Evolutionary conservation across 2,329 filamentous ascomycete genomes (phyloP).

Genomic region (Leptodontidium sp.): DNA sequence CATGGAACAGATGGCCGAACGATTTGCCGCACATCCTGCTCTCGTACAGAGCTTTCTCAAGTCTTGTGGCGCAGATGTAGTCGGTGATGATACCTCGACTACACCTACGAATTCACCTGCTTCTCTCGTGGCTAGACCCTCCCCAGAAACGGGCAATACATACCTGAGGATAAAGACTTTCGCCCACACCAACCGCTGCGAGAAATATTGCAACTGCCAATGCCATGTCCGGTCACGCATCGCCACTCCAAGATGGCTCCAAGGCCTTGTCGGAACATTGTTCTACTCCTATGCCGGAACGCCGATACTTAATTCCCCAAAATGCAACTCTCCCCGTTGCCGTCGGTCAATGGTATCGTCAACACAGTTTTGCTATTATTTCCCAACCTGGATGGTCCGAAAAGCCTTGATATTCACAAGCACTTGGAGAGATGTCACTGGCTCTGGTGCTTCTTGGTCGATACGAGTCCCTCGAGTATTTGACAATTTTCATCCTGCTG

Average conservation of each 20-base stretch:
- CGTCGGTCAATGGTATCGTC: neutral
- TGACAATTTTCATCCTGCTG: neutral
- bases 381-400: constrained; percentile 16
- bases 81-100: neutral
- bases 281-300: constrained; percentile 19
- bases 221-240: constrained; percentile 6
- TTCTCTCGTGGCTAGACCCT: neutral
- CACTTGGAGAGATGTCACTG: constrained; percentile 18
- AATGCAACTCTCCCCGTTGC: constrained; percentile 2
- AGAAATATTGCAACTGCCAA: constrained; percentile 14
- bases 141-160: neutral
- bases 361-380: constrained; percentile 12
- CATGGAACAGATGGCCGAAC: constrained; percentile 5
- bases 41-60: neutral
- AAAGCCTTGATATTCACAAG: constrained; percentile 16
- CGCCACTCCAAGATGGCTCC: constrained; percentile 16
- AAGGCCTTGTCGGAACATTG: constrained; percentile 8
- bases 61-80: neutral
- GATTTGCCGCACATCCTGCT: constrained; percentile 12
- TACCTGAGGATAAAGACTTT: neutral
- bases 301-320: constrained; percentile 7
- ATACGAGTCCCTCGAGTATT: constrained; percentile 6
- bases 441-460: constrained; percentile 18
- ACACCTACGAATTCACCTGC: neutral
- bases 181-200: neutral